Evolutionary conservation across 495 filamentous ascomycete species (phyloP), one percentile per base, ranked within the genome.

Genomic region (Penicillium flavigenum): DNA sequence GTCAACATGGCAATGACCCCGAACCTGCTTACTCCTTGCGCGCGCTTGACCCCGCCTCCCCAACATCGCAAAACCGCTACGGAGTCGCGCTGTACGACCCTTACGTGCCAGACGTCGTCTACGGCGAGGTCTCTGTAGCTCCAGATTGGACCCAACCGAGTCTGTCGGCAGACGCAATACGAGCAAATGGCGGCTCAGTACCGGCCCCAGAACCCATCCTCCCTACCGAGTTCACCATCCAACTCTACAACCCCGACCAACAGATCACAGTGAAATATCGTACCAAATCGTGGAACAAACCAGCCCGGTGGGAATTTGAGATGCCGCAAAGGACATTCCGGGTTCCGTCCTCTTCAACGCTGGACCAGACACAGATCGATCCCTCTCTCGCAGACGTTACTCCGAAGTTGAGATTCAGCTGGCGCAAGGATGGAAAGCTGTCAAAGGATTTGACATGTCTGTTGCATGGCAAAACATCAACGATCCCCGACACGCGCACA

Each of bases 211-310:
- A 92, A 63, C 87, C 93, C 11, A 79, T 91, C 22, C 75, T 92
- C 34, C 94, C 94, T 1, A 83, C 83, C 43, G 81, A 81, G 49
- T 96, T 98, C 70, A 79, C 81, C 17, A 81, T 98, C 51, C 88
- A 93, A 61, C 86, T 98, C 11, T 98, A 97, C 81, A 91, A 96
- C 66, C 94, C 94, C 0, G 92, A 97, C 74, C 92, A 96, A 70
- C 78, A 88, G 59, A 76, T 98, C 27, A 53, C 75, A 0, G 79
- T 98, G 43, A 84, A 79, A 67, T 82, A 89, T 68, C 82, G 88
- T 56, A 76, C 84, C 42, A 88, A 88, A 51, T 80, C 83, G 50
- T 96, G 90, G 89, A 89, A 86, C 62, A 85, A 84, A 47, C 86
- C 84, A 26, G 83, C 89, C 22, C 81, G 80, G 47, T 98, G 92